Evolutionary conservation across 352 stramenopile genomes (phyloP), one percentile per base, ranked within the genome.

Genomic region (Albugo candida): DNA sequence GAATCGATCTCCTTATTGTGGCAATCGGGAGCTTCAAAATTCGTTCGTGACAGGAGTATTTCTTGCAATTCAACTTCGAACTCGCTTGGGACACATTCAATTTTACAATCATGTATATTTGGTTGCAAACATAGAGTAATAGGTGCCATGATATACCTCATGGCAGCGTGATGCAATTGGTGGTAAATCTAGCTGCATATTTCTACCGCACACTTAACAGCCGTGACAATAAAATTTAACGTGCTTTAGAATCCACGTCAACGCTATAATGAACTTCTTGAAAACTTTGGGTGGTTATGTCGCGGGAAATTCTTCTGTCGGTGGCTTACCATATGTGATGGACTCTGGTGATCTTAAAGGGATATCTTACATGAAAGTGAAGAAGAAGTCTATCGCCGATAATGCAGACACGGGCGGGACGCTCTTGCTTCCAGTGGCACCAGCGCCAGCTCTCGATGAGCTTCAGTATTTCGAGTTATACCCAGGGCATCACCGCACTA

Each of bases 241-340:
- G 13, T 5, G 21, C 31, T 47, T 2, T 47, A 50, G 13, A 14
- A 8, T 3, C 24, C 24, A 31, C 24, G 14, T 11, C 3, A 8
- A 43, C 3, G 38, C 17, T 10, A 8, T 14, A 3, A 92, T 92
- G 78, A 87, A 92, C 61, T 92, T 92, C 59, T 70, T 92, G 55
- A 92, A 92, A 70, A 58, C 75, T 35, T 65, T 88, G 20, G 75
- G 75, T 20, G 59, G 72, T 34, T 64, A 85, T 37, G 75, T 88
- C 54, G 72, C 72, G 47, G 49, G 67, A 1, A 79, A 60, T 55
- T 60, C 54, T 37, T 52, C 71, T 53, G 78, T 75, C 17, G 75
- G 78, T 41, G 74, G 78, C 1, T 58, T 92, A 27, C 75, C 78
- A 12, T 92, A 78, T 58, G 65, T 63, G 10, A 61, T 86, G 35